A percentile compares a stretch with the other conserved stretches of the same genome.
These are phyloP conservation scores for Alternaria alternata DNA, from an alignment of 2,329 filamentous ascomycete genomes.

Conservation along the genomic window DNA sequence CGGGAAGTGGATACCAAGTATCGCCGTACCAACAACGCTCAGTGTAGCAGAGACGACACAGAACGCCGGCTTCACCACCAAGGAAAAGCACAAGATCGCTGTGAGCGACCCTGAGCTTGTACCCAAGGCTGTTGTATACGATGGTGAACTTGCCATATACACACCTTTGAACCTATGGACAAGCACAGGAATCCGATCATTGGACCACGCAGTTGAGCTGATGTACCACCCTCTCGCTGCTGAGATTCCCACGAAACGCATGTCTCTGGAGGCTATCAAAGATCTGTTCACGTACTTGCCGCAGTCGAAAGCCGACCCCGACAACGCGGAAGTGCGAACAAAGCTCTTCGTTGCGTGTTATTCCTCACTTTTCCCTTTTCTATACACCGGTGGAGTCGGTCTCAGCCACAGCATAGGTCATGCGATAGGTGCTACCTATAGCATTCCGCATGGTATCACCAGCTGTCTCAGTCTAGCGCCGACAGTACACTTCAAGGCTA, in stretches of 20 bases:
- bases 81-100: slow-evolving; percentile 60
- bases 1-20: slow-evolving; percentile 50
- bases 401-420: slow-evolving; percentile 60
- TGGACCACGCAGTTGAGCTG: slow-evolving; percentile 65
- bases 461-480: slow-evolving; percentile 63
- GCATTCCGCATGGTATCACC: slow-evolving; percentile 65
- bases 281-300: slow-evolving; percentile 63
- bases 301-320: slow-evolving; percentile 57
- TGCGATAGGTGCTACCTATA: slow-evolving; percentile 63
- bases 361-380: slow-evolving; percentile 57
- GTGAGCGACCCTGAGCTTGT: slow-evolving; percentile 57
- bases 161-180: slow-evolving; percentile 62
- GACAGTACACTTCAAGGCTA: slow-evolving; percentile 62
- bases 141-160: slow-evolving; percentile 59
- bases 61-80: slow-evolving; percentile 61
- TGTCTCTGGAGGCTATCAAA: slow-evolving; percentile 57
- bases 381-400: slow-evolving; percentile 60
- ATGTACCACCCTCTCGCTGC: slow-evolving; percentile 63
- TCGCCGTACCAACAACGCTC: slow-evolving; percentile 51
- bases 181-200: slow-evolving; percentile 61
- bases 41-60: slow-evolving; percentile 65
- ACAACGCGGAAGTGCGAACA: slow-evolving; percentile 60
- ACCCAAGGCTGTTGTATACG: slow-evolving; percentile 60
- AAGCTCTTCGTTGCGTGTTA: slow-evolving; percentile 63
- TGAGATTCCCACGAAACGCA: slow-evolving; percentile 58